Conservation (phyloP, 2,329 filamentous ascomycete genomes). For the Cladosporium colombiae region DNA sequence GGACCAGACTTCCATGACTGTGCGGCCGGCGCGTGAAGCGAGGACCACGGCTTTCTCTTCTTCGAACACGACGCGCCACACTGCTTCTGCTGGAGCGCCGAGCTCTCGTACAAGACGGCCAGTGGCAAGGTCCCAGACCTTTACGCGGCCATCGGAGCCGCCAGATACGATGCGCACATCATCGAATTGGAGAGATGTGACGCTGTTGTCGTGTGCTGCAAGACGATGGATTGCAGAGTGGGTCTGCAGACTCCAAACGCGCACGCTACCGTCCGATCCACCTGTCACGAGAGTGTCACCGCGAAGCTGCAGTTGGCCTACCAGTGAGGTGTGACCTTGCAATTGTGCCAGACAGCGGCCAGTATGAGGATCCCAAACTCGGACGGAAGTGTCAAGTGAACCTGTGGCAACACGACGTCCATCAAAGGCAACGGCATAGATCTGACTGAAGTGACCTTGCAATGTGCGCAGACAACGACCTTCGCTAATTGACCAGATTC, state of each 20-base stretch:
- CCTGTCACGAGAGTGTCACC: conserved; percentile 94
- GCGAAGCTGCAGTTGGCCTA: conserved; percentile 94
- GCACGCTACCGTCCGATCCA: conserved; percentile 91
- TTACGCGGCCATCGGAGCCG: conserved; percentile 94
- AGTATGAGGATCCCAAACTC: conserved; percentile 75
- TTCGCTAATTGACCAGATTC: conserved; percentile 97
- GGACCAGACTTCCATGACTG: conserved; percentile 98
- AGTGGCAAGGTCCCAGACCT: conserved; percentile 95
- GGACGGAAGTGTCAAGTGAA: conserved; percentile 91
- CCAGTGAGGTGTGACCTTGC: conserved; percentile 94
- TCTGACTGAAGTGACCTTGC: conserved; percentile 95
- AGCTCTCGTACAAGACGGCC: conserved; percentile 89
- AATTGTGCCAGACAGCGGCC: conserved; percentile 81
- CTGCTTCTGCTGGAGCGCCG: conserved; percentile 86
- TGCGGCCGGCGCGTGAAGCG: conserved; percentile 79
- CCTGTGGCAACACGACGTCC: conserved; percentile 91
- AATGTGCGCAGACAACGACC: conserved; percentile 88
- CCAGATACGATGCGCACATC: conserved; percentile 93
- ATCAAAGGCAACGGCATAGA: conserved; percentile 98
- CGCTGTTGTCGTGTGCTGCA: conserved; percentile 96
- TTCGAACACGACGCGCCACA: conserved; percentile 97
- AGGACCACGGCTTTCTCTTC: conserved; percentile 98
- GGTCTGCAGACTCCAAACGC: conserved; percentile 91
- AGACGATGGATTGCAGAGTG: conserved; percentile 92
- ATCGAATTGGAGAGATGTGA: conserved; percentile 96